Evolutionary conservation across 2,329 filamentous ascomycete genomes (phyloP), one percentile per base, ranked within the genome.

Genomic region (Sarocladium brachiariae): DNA sequence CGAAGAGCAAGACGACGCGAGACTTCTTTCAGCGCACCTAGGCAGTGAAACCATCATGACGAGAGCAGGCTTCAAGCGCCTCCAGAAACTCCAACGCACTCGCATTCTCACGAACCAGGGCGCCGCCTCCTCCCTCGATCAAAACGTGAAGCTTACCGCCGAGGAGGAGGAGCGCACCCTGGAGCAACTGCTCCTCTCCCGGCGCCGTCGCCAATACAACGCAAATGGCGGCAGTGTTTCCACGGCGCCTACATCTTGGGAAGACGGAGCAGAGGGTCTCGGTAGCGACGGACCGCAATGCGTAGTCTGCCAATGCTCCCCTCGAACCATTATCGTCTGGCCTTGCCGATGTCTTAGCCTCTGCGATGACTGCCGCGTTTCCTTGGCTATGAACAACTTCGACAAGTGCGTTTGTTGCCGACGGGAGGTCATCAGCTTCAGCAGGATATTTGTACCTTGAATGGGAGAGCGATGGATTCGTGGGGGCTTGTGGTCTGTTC

Each of bases 321-420:
- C 90, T 2, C 78, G 93, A 16, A 95, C 88, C 7, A 87, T 97
- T 54, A 87, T 99, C 50, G 86, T 96, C 2, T 97, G 93, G 93
- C 93, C 93, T 0, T 99, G 93, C 65, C 87, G 93, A 2, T 99
- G 93, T 64, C 76, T 99, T 52, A 92, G 89, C 58, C 76, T 97
- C 11, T 97, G 93, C 64, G 93, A 99, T 65, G 93, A 97, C 58
- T 97, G 93, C 64, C 78, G 93, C 27, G 87, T 97, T 31, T 92
- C 89, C 38, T 75, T 97, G 55, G 93, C 93, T 3, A 91, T 95
- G 83, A 95, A 96, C 65, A 97, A 97, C 65, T 97, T 95, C 65
- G 89, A 91, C 56, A 95, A 89, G 63, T 99, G 93, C 64, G 91
- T 97, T 34, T 97, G 92, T 61, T 97, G 93, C 66, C 80, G 93